phyloP scores from a whole-genome alignment of 2,329 filamentous ascomycete species.

The Cladosporium sp. region DNA sequence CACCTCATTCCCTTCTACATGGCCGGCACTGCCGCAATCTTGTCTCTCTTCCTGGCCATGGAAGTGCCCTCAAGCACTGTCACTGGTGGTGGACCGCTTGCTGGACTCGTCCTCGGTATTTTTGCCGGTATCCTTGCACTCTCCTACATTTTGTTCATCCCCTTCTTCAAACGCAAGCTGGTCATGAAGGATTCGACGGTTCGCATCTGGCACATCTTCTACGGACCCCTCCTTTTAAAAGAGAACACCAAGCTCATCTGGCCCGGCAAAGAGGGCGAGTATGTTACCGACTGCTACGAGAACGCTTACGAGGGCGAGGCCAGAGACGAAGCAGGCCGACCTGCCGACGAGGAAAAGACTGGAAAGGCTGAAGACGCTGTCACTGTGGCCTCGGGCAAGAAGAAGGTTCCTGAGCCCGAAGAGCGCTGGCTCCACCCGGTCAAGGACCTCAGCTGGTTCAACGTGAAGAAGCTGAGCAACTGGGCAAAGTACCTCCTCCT shows the following conservation, averaged over 20 bases:
- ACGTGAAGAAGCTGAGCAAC: conserved; percentile 22
- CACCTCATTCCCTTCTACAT: conserved; percentile 51
- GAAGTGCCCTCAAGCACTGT: conserved; percentile 34
- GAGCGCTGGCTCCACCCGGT: conserved; percentile 16
- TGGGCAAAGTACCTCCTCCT: conserved; percentile 26
- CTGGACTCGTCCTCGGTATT: conserved; percentile 56
- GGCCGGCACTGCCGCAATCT: conserved; percentile 46
- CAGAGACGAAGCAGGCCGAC: background rate
- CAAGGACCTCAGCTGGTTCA: conserved; percentile 11
- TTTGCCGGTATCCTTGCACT: conserved; percentile 54
- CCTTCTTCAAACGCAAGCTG: conserved; percentile 60
- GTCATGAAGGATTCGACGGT: conserved; percentile 63
- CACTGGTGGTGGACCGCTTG: conserved; percentile 42
- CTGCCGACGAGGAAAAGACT: conserved; percentile 10
- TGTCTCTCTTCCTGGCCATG: conserved; percentile 58
- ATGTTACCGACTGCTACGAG: conserved; percentile 27
- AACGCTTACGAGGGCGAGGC: conserved; percentile 17
- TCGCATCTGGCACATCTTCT: conserved; percentile 54
- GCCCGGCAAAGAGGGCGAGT: conserved; percentile 25
- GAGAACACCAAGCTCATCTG: conserved; percentile 42
- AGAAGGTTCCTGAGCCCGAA: conserved; percentile 7
- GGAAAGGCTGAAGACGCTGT: background rate
- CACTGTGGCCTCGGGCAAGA: background rate
- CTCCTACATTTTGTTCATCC: conserved; percentile 56
- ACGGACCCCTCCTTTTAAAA: conserved; percentile 43